Conservation (phyloP, 2,329 filamentous ascomycete genomes). For the Verticillium tricorpus region DNA sequence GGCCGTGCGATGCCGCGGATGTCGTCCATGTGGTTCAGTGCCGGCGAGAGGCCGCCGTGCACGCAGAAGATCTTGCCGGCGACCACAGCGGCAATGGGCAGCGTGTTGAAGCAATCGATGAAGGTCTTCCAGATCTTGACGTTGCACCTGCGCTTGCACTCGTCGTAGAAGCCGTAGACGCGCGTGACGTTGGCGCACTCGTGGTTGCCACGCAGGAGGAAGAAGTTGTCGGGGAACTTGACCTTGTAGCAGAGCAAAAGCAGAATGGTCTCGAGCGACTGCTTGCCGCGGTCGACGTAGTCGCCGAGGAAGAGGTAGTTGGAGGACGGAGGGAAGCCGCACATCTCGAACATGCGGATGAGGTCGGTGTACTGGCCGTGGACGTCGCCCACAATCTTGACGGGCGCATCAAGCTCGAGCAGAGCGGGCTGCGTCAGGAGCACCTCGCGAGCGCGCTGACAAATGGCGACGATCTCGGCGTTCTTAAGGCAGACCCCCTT, state of each 20-base stretch:
- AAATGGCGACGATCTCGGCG: conserved; percentile 93
- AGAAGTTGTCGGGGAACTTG: conserved; percentile 97
- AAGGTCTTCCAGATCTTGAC: conserved; percentile 99
- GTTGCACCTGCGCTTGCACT: conserved; percentile 94
- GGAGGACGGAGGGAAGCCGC: conserved; percentile 84
- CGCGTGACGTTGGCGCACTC: conserved; percentile 95
- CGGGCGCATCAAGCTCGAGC: conserved; percentile 85
- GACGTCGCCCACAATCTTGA: conserved; percentile 97
- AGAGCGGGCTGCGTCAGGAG: conserved; percentile 90
- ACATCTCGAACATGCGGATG: conserved; percentile 98
- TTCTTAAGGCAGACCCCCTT: conserved; percentile 98
- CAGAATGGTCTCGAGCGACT: conserved; percentile 90
- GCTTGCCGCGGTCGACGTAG: conserved; percentile 95
- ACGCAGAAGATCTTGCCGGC: conserved; percentile 98
- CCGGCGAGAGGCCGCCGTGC: conserved; percentile 89
- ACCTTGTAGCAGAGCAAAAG: conserved; percentile 94
- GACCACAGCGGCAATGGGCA: conserved; percentile 94
- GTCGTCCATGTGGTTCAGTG: conserved; percentile 94
- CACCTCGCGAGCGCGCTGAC: conserved; percentile 80
- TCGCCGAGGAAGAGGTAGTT: conserved; percentile 96
- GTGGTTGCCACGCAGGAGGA: conserved; percentile 89
- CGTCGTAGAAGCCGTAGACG: conserved; percentile 96
- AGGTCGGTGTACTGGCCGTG: conserved; percentile 96
- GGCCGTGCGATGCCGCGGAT: conserved; percentile 93
- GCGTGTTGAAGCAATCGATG: conserved; percentile 91